Conservation (phyloP, 257 asterid genomes). For the Salvia hispanica region DNA sequence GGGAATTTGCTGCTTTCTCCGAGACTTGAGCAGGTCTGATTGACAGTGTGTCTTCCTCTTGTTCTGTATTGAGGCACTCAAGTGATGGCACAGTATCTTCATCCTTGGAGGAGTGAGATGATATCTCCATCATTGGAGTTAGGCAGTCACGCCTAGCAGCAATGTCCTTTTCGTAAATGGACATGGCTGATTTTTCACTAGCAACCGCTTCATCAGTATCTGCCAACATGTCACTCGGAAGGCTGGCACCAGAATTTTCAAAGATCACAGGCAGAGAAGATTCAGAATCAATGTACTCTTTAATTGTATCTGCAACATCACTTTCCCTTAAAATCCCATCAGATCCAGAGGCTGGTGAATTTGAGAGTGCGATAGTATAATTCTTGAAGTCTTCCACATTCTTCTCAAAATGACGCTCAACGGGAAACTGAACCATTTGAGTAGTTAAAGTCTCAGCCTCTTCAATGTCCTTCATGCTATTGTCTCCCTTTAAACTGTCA, state of each 20-base stretch:
- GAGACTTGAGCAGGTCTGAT: background rate
- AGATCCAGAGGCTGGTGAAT: slow-evolving; percentile 30
- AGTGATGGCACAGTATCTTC: slow-evolving; percentile 15
- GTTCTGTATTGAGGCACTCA: slow-evolving; percentile 25
- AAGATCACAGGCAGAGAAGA: slow-evolving; percentile 33
- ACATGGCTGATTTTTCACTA: slow-evolving; percentile 8
- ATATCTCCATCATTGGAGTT: background rate
- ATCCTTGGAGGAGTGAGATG: background rate
- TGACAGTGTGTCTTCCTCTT: background rate
- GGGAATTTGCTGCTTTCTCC: background rate
- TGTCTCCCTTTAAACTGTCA: slow-evolving; percentile 14
- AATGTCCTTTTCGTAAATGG: slow-evolving; percentile 16
- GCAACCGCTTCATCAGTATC: slow-evolving; percentile 7
- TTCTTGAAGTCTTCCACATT: slow-evolving; percentile 26
- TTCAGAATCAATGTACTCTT: slow-evolving; percentile 47
- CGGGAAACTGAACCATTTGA: slow-evolving; percentile 19
- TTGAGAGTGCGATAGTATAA: slow-evolving; percentile 1
- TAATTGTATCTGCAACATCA: slow-evolving; percentile 48
- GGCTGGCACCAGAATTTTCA: slow-evolving; percentile 29
- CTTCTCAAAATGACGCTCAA: slow-evolving; percentile 35
- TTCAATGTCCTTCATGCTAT: slow-evolving; percentile 25
- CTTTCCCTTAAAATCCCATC: slow-evolving; percentile 41
- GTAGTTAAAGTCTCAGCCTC: slow-evolving; percentile 27
- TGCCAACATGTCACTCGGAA: slow-evolving; percentile 14
- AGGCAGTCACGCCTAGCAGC: slow-evolving; percentile 11